phyloP scores from a whole-genome alignment of 306 rosid species.

The Prunus dulcis region DNA sequence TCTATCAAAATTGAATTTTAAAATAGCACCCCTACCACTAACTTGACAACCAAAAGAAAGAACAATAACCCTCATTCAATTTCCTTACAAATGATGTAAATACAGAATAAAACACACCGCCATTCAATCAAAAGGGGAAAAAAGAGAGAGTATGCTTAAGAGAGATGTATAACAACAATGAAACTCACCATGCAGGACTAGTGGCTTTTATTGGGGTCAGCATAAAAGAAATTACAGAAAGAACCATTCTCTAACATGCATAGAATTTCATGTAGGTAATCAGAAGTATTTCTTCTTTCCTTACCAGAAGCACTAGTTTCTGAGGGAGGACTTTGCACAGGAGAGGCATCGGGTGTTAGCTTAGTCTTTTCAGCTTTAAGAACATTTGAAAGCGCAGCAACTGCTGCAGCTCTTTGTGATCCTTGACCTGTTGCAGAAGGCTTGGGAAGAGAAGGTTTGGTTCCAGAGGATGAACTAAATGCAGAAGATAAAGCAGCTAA shows the following conservation, averaged over 20 bases:
- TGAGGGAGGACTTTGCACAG: constrained; percentile 62
- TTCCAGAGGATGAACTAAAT: constrained; percentile 62
- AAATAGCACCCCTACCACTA: neutral
- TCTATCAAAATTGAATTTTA: neutral
- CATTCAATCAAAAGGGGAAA: neutral
- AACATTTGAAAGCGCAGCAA: constrained; percentile 94
- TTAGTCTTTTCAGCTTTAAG: constrained; percentile 88
- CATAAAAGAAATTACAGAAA: neutral
- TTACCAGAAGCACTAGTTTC: constrained; percentile 57
- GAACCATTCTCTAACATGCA: neutral
- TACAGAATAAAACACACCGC: neutral
- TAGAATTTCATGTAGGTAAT: constrained; percentile 8
- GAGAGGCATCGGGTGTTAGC: constrained; percentile 65
- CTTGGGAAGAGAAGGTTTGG: constrained; percentile 42
- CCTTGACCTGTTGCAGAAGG: constrained; percentile 58
- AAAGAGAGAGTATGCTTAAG: neutral
- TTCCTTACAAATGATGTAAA: neutral
- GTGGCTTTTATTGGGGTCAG: neutral
- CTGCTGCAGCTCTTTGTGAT: constrained; percentile 97
- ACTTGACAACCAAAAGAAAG: neutral
- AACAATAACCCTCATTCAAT: neutral
- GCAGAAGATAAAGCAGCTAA: constrained; percentile 90
- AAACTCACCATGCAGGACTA: neutral
- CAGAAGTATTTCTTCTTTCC: constrained; percentile 21
- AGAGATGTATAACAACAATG: neutral